Evolutionary conservation across 2,329 filamentous ascomycete genomes (phyloP), one percentile per base, ranked within the genome.

Genomic region (Aspergillus persii): DNA sequence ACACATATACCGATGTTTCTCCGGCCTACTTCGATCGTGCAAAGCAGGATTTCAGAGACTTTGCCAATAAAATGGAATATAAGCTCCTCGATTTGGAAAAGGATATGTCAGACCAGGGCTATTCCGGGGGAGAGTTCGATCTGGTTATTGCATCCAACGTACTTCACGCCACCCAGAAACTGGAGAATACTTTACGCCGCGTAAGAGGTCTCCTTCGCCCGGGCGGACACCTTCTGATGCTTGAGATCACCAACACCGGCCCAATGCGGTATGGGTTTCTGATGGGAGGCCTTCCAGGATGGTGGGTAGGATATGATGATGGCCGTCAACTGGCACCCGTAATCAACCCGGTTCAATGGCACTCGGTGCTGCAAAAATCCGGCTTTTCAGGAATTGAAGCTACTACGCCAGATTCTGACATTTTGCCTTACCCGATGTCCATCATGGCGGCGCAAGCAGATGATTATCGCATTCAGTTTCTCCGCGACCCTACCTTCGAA

Each of bases 1-100:
- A 81, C 62, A 77, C 73, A 0, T 82, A 71, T 66, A 82, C 81
- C 0, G 80, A 82, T 58, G 73, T 81, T 9, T 79, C 76, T 0
- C 50, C 68, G 1, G 76, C 71, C 5, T 81, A 80, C 67, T 80
- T 82, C 53, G 70, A 72, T 18, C 65, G 68, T 3, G 76, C 76
- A 0, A 53, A 61, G 15, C 66, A 69, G 27, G 52, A 54, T 1
- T 76, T 79, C 30, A 29, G 55, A 0, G 50, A 53, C 0, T 65
- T 65, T 46, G 48, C 30, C 1, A 53, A 66, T 8, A 63, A 65
- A 8, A 68, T 80, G 58, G 54, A 54, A 4, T 79, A 70, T 57
- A 64, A 67, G 29, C 58, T 61, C 70, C 56, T 73, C 0, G 66
- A 79, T 54, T 60, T 77, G 18, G 70, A 74, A 12, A 56, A 66